phyloP scores from a whole-genome alignment of 208 protist genomes.

The Herpetomonas samuelpessoai region DNA sequence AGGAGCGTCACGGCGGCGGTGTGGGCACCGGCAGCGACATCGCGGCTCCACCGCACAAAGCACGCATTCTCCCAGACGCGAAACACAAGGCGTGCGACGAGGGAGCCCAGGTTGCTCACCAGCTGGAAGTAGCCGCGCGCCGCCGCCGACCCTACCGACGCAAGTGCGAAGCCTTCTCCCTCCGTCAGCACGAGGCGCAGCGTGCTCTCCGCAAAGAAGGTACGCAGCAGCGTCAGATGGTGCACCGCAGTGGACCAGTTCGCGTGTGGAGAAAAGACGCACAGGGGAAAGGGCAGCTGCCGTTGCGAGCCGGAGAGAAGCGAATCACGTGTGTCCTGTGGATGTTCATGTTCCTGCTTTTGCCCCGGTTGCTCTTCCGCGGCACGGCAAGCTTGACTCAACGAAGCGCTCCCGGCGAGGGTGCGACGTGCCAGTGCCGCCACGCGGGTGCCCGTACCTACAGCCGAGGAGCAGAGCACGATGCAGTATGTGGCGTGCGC shows the following conservation, averaged over 20 bases:
- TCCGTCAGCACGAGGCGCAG: constrained; percentile 84
- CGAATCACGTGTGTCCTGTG: no score
- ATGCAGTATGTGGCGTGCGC: constrained; percentile 48
- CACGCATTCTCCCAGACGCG: constrained; percentile 90
- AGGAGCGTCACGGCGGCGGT: constrained; percentile 48
- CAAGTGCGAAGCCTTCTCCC: constrained; percentile 86
- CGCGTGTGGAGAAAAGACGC: constrained; percentile 14
- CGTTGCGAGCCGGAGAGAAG: neutral
- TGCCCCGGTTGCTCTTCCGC: constrained; percentile 15
- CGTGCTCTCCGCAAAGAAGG: constrained; percentile 81
- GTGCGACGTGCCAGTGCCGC: constrained; percentile 11
- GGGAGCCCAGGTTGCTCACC: constrained; percentile 83
- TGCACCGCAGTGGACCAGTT: constrained; percentile 2
- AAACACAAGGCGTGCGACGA: constrained; percentile 87
- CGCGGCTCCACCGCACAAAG: constrained; percentile 75
- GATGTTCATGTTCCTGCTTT: no score
- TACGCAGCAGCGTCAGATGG: constrained; percentile 29
- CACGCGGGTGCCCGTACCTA: neutral
- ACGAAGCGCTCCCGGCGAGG: constrained; percentile 19
- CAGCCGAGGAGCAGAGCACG: constrained; percentile 26
- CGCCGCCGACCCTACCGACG: constrained; percentile 43
- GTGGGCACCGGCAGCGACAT: constrained; percentile 28
- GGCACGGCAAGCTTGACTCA: constrained; percentile 26
- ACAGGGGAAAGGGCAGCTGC: constrained; percentile 25
- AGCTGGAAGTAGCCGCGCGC: constrained; percentile 86